Percentiles rank a stretch among this genome's conserved stretches.
Evolutionary conservation across 345 rosid genomes (phyloP).

Genomic region (Psidium guajava): DNA sequence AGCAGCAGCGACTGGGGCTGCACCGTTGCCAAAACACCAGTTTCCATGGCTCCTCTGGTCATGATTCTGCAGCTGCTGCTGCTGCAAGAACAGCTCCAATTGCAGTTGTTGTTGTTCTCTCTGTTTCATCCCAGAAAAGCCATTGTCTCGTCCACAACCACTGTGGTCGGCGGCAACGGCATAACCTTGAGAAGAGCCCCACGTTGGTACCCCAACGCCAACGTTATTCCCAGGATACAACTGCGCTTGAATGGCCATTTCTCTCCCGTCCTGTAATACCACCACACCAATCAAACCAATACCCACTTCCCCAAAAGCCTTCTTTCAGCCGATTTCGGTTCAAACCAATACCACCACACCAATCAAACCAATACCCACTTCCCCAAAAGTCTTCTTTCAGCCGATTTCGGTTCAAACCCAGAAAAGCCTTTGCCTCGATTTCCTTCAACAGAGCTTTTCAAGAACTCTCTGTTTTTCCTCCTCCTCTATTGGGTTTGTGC

Average conservation of each 20-base stretch:
- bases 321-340: not conserved
- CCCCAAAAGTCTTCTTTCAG: not conserved
- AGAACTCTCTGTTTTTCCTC: not conserved
- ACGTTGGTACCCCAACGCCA: conserved; percentile 21
- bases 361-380: not conserved
- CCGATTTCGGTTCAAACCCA: not conserved
- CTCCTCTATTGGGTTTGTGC: not conserved
- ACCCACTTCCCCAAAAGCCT: not conserved
- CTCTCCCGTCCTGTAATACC: not conserved
- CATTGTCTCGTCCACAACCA: conserved; percentile 13
- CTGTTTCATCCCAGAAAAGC: not conserved
- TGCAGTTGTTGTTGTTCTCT: conserved; percentile 13
- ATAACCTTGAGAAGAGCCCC: conserved; percentile 27
- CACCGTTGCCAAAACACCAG: not conserved
- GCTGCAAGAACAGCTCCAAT: not conserved
- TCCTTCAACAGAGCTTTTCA: not conserved
- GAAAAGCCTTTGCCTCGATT: not conserved
- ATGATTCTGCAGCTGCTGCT: conserved; percentile 19
- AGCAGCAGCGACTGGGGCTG: not conserved
- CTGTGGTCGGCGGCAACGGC: conserved; percentile 2
- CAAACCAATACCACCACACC: not conserved
- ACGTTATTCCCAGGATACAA: conserved; percentile 22
- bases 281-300: not conserved
- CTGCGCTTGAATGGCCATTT: conserved; percentile 83
- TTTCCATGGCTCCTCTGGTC: conserved; percentile 1